Evolutionary conservation across 2,329 filamentous ascomycete species (phyloP).

Genomic region (Beauveria sp.): DNA sequence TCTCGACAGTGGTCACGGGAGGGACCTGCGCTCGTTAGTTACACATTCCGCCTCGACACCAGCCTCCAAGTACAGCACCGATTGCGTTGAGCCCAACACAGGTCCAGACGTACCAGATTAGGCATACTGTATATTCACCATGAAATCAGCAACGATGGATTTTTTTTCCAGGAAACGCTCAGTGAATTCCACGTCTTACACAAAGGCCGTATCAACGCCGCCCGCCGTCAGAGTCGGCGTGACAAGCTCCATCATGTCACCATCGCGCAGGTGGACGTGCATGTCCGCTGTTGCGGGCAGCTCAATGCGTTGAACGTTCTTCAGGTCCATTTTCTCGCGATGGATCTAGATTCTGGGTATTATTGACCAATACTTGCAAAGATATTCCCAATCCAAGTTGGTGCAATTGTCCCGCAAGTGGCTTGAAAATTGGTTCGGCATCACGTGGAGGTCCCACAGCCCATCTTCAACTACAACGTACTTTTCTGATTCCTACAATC

Average conservation of each 20-base stretch:
- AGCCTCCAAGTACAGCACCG: background rate
- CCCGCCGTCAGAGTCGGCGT: conserved; percentile 46
- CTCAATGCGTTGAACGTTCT: conserved; percentile 33
- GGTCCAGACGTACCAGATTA: conserved; percentile 42
- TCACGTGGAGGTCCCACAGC: conserved; percentile 6
- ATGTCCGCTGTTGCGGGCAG: conserved; percentile 60
- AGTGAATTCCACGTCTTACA: conserved; percentile 18
- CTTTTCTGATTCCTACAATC: too few species aligned
- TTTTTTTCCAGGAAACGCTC: background rate
- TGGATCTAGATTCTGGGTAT: background rate
- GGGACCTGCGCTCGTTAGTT: conserved; percentile 27
- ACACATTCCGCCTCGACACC: background rate
- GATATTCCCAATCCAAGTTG: background rate
- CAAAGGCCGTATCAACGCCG: conserved; percentile 57
- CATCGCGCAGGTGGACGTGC: conserved; percentile 65
- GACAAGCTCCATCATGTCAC: conserved; percentile 52
- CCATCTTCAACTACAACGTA: background rate
- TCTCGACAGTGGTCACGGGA: conserved; percentile 50
- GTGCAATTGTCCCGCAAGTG: background rate
- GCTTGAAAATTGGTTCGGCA: conserved; percentile 7
- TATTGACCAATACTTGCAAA: background rate
- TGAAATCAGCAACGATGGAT: conserved; percentile 9
- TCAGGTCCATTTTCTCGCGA: conserved; percentile 27
- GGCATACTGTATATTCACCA: conserved; percentile 36
- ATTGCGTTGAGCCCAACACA: background rate